Evolutionary conservation across 1,139 yeast species (phyloP).

Genomic region (Taphrina communis): DNA sequence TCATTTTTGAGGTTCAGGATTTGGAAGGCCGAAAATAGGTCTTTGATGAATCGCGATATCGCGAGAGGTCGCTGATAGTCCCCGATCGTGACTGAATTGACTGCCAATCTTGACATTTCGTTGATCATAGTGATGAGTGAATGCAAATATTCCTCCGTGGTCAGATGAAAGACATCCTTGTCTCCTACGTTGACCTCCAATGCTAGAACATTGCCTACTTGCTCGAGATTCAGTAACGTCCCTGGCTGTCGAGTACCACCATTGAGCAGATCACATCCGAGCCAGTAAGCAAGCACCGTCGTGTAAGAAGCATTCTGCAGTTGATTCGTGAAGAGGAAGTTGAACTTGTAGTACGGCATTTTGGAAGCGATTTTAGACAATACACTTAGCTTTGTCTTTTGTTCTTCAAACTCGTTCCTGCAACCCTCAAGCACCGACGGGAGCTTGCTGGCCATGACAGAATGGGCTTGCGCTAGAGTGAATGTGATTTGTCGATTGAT

Average conservation of each 20-base stretch:
- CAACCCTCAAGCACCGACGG: background rate
- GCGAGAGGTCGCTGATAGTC: conserved; percentile 44
- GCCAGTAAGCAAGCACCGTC: conserved; percentile 46
- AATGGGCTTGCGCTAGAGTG: conserved; percentile 31
- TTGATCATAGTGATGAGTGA: conserved; percentile 49
- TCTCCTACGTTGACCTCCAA: conserved; percentile 40
- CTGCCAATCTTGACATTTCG: conserved; percentile 50
- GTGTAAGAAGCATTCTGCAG: conserved; percentile 47
- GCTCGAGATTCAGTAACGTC: conserved; percentile 44
- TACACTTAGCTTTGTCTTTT: conserved; percentile 5
- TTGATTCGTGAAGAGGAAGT: conserved; percentile 47
- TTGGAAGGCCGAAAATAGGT: conserved; percentile 50
- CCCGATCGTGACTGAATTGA: conserved; percentile 49
- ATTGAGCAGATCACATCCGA: conserved; percentile 34
- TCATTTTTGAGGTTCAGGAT: conserved; percentile 52
- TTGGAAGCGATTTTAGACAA: conserved; percentile 38
- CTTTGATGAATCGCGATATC: conserved; percentile 48
- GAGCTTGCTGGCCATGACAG: conserved; percentile 15
- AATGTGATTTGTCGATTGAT: conserved; percentile 32
- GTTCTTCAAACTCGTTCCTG: conserved; percentile 17
- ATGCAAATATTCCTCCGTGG: conserved; percentile 51
- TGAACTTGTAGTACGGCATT: conserved; percentile 48
- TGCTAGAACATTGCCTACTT: conserved; percentile 45
- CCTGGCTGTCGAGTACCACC: conserved; percentile 34
- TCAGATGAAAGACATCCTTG: conserved; percentile 47